Base-by-base conservation (phyloP, 495 filamentous ascomycete species). In the Hyaloscypha finlandica region DNA sequence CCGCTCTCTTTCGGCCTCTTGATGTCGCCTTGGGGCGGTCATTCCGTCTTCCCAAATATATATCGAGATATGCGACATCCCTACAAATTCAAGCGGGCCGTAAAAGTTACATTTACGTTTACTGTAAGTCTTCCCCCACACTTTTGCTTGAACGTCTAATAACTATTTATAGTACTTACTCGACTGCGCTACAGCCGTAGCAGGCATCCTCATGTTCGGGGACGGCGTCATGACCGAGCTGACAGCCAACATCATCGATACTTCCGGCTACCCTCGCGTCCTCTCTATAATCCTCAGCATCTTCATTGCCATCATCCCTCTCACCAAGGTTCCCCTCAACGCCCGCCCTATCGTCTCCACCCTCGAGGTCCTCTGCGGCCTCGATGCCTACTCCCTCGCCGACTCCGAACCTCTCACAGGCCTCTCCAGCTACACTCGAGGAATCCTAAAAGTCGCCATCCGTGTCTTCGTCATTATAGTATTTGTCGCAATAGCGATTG, bases 21-120 rank as follows among this genome's bases (percentile, higher is more conserved):
- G 32, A 97, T 97, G 93, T 92, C 93, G 30, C 93, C 94, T 1
- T 99, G 93, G 93, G 95, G 95, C 69, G 95, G 95, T 8, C 95
- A 98, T 74, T 85, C 87, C 61, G 95, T 99, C 32, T 97, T 99
- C 74, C 95, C 95, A 2, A 97, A 96, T 72, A 97, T 99, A 73
- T 99, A 97, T 76, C 86, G 93, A 60, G 95, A 99, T 78, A 99
- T 99, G 95, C 84, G 95, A 68, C 95, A 98, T 75, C 93, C 95
- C 0, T 83, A 90, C 55, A 95, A 92, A 73, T 98, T 95, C 75
- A 82, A 81, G 25, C 85, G 85, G 75, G 90, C 88, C 59, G 82
- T 97, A 22, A 87, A 89, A 73, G 84, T 88, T 51, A 96, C 94
- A 1, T 98, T 95, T 74, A 77, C 86, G n/a, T 97, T 97, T 77